Conservation (phyloP, 2,329 filamentous ascomycete species). For the Aspergillus sp. region DNA sequence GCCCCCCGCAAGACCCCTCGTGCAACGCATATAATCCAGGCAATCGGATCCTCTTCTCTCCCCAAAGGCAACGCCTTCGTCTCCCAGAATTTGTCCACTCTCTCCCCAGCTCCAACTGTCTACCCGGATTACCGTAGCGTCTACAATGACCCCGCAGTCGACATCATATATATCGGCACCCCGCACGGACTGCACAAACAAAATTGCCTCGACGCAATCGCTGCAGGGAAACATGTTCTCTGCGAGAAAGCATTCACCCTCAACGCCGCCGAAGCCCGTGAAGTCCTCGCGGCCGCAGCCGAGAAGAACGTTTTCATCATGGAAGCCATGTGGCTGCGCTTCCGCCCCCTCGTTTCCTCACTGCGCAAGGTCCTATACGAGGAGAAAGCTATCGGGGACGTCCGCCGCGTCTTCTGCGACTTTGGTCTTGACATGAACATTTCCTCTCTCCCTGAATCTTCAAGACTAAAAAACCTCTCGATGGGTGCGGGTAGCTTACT, state of each 20-base stretch:
- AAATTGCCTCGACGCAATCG: constrained; percentile 76
- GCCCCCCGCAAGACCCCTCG: neutral
- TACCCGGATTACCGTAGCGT: constrained; percentile 80
- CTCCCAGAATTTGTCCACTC: neutral
- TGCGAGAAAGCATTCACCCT: constrained; percentile 85
- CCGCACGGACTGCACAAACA: constrained; percentile 87
- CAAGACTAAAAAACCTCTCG: constrained; percentile 73
- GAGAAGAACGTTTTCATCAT: constrained; percentile 73
- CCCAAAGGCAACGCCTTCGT: constrained; percentile 2
- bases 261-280: constrained; percentile 70
- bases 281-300: constrained; percentile 68
- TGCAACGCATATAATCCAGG: constrained; percentile 7
- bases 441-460: neutral
- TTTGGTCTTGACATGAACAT: constrained; percentile 30
- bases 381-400: constrained; percentile 49
- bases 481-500: constrained; percentile 77
- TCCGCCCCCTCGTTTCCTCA: constrained; percentile 76
- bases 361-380: constrained; percentile 60
- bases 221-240: constrained; percentile 78
- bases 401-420: constrained; percentile 57
- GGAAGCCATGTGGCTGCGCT: constrained; percentile 83
- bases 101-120: neutral
- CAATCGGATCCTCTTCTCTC: constrained; percentile 10
- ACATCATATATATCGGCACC: constrained; percentile 82
- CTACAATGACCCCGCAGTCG: constrained; percentile 71